Evolutionary conservation across 2,329 filamentous ascomycete genomes (phyloP), one percentile per base, ranked within the genome.

Genomic region (Colletotrichum sp.): DNA sequence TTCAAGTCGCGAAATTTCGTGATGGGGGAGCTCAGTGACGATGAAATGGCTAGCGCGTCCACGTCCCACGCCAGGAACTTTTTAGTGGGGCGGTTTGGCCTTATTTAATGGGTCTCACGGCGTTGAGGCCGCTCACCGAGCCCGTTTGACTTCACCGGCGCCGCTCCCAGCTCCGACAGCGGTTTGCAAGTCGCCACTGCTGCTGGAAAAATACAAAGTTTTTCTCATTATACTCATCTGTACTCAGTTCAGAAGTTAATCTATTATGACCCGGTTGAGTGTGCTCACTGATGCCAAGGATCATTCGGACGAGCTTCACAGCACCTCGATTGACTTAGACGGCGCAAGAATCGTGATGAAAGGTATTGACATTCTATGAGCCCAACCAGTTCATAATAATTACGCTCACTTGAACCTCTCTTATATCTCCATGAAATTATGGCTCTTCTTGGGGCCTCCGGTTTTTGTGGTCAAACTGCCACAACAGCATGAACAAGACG

Each of bases 1-100:
- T 63, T 34, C 22, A 52, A 36, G 71, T 30, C 57, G 71, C 39
- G 57, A 64, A 71, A 59, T 73, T 64, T 69, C 66, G 30, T 36
- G 69, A 66, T 25, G 13, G 39, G 25, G 27, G 34, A 12, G 63
- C 25, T 48, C 30, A 39, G 59, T 32, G 28, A 32, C 28, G 19
- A 61, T 34, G 9, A 15, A 61, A 28, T 66, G 63, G 22, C 32
- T n/a, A 34, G 66, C 22, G 66, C n/a, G 66, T 52, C 30, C 28
- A 52, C 13, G 52, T 52, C 30, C 28, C 48, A 27, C 25, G 25
- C 25, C 27, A 22, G 15, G 48, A 28, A 59, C 66, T 57, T 68
- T 68, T 68, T 59, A 59, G 32, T 59, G 66, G 66, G 28, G 2
- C 15, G 6, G 2, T 34, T 66, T 66, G 32, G 52, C 66, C 66